Conservation (phyloP, 306 rosid genomes). For the Lupinus albus region DNA sequence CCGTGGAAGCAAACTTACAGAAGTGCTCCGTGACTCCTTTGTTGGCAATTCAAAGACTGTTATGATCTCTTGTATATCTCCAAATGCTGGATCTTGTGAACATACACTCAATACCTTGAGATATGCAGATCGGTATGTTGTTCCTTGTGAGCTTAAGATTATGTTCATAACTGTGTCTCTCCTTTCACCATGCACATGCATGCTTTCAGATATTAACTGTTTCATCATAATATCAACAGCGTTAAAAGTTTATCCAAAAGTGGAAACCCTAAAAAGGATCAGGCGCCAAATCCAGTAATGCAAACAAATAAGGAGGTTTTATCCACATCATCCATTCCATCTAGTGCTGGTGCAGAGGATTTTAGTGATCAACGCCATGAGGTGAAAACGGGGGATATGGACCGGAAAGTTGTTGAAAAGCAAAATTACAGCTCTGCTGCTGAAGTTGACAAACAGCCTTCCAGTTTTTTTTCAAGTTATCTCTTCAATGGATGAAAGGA, state of each 20-base stretch:
- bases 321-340: slow-evolving; percentile 59
- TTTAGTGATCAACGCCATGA: slow-evolving; percentile 64
- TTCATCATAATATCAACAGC: slow-evolving; percentile 54
- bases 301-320: slow-evolving; percentile 62
- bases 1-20: slow-evolving; percentile 98
- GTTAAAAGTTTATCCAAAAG: slow-evolving; percentile 93
- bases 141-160: slow-evolving; percentile 31
- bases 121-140: slow-evolving; percentile 87
- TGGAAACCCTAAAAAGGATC: slow-evolving; percentile 88
- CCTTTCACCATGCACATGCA: slow-evolving; percentile 7
- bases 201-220: slow-evolving; percentile 36
- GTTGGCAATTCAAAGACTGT: slow-evolving; percentile 97
- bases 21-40: slow-evolving; percentile 97
- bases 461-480: slow-evolving; percentile 53
- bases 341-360: slow-evolving; percentile 58
- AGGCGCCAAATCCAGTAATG: slow-evolving; percentile 53
- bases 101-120: slow-evolving; percentile 95
- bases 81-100: slow-evolving; percentile 96
- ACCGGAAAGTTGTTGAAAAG: slow-evolving; percentile 64
- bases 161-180: slow-evolving; percentile 5
- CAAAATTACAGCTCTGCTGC: slow-evolving; percentile 62
- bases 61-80: slow-evolving; percentile 98
- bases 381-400: slow-evolving; percentile 58
- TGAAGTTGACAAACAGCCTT: slow-evolving; percentile 64
- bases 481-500: slow-evolving; percentile 59